A percentile compares a stretch with the other conserved stretches of the same genome.
These are phyloP conservation scores for Glycine soja DNA, from an alignment of 306 rosid species.

Conservation along the genomic window DNA sequence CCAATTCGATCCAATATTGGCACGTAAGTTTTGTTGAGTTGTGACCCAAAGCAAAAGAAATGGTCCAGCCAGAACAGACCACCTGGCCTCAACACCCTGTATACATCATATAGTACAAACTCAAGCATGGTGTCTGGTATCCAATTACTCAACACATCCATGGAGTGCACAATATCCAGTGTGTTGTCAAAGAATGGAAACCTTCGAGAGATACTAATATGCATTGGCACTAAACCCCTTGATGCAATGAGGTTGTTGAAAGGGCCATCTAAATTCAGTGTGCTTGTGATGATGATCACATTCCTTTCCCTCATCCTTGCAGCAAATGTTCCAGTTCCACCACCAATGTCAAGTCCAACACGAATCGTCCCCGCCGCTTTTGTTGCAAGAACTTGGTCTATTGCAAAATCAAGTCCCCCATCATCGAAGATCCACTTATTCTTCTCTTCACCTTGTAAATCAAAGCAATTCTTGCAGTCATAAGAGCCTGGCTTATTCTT, in stretches of 20 bases:
- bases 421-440: slow-evolving; percentile 56
- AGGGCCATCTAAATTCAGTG: slow-evolving; percentile 61
- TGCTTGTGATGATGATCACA: slow-evolving; percentile 60
- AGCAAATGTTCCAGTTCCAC: slow-evolving; percentile 62
- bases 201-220: slow-evolving; percentile 55
- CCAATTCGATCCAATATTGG: slow-evolving; percentile 54
- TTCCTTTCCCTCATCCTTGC: slow-evolving; percentile 59
- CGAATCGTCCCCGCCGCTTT: slow-evolving; percentile 50
- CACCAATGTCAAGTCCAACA: slow-evolving; percentile 64
- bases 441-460: slow-evolving; percentile 55
- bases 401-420: slow-evolving; percentile 55
- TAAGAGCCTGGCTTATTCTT: slow-evolving; percentile 39
- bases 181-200: slow-evolving; percentile 65
- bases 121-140: slow-evolving; percentile 59
- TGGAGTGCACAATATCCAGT: slow-evolving; percentile 63
- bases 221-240: slow-evolving; percentile 60
- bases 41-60: slow-evolving; percentile 57
- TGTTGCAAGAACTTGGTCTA: slow-evolving; percentile 52
- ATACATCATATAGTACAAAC: slow-evolving; percentile 58
- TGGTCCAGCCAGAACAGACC: slow-evolving; percentile 67
- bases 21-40: slow-evolving; percentile 55
- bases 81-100: slow-evolving; percentile 66
- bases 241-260: slow-evolving; percentile 61
- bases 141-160: slow-evolving; percentile 58
- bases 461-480: slow-evolving; percentile 57